Base-by-base conservation (phyloP, 805 yeast genomes). In the Candida xyloterini region DNA sequence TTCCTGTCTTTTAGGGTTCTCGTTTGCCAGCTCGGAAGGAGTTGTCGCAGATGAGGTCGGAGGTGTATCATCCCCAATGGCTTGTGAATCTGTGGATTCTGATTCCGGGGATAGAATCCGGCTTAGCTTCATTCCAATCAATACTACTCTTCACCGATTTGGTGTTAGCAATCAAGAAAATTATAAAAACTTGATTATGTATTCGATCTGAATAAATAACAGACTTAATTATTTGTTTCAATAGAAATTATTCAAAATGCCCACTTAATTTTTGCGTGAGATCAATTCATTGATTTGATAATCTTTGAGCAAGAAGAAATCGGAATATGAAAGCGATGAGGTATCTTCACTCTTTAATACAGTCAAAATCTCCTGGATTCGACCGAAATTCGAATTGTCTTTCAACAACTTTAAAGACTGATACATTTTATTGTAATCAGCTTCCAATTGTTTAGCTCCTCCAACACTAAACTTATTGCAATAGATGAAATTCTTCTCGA, bases 401-500 rank as follows among this genome's bases (percentile, higher is more conserved):
- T 47, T 51, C 15, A 55, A 44, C 23, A 63, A 31, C 2, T 37
- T 28, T 27, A 63, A 38, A 6, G 44, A 10, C 13, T 44, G 30
- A 55, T 71, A 66, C 8, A 71, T 22, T 18, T 45, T 49, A 3
- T 47, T 43, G 7, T 67, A 43, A 41, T 70, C 74, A 4, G 36
- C 40, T 7, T 43, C 43, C 15, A 73, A 52, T 36, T 63, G 67
- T 8, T 25, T 10, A 2, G 68, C 71, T 5, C 73, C 73, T 7
- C 30, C 23, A 5, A 23, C 18, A 10, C 56, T 55, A 50, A 71
- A 73, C 33, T 48, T 53, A 43, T 65, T 65, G 7, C 66, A 66
- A 45, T 60, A 59, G 8, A 70, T 53, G 10, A 72, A 57, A 35
- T 63, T 61, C 21, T 55, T 60, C 53, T 65, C 67, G 34, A 72